These are phyloP conservation scores for Collybia sordida DNA, from an alignment of 768 basidiomycete genomes.

Conservation along the genomic window DNA sequence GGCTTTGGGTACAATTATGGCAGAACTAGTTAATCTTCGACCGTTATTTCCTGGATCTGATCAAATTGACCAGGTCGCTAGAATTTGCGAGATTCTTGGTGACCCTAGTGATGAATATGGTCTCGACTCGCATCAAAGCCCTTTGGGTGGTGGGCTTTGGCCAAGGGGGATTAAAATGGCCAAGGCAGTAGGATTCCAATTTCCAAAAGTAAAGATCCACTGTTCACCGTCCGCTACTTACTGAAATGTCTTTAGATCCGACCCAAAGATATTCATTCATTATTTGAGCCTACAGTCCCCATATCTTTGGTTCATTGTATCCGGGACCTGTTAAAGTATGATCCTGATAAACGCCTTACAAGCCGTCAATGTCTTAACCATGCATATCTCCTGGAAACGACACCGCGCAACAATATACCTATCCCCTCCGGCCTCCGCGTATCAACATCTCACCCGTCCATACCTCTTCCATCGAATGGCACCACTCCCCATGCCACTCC, in stretches of 20 bases:
- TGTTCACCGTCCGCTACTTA: conserved; percentile 8
- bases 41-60: conserved; percentile 94
- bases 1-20: conserved; percentile 98
- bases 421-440: conserved; percentile 52
- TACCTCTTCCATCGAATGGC: conserved; percentile 33
- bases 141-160: conserved; percentile 89
- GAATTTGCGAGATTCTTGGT: conserved; percentile 91
- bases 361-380: conserved; percentile 87
- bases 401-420: conserved; percentile 63
- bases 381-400: conserved; percentile 83
- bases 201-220: conserved; percentile 72
- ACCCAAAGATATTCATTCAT: conserved; percentile 65
- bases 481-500: conserved; percentile 30
- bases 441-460: conserved; percentile 35
- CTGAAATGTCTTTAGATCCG: conserved; percentile 41
- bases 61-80: conserved; percentile 89
- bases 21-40: conserved; percentile 91
- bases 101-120: conserved; percentile 89
- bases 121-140: conserved; percentile 62
- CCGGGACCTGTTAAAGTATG: conserved; percentile 87
- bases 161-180: conserved; percentile 84
- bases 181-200: conserved; percentile 79
- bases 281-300: conserved; percentile 81
- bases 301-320: conserved; percentile 88
- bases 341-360: conserved; percentile 84